These are phyloP conservation scores for Dactylonectria macrodidyma DNA, from an alignment of 2,329 filamentous ascomycete genomes.

Conservation along the genomic window DNA sequence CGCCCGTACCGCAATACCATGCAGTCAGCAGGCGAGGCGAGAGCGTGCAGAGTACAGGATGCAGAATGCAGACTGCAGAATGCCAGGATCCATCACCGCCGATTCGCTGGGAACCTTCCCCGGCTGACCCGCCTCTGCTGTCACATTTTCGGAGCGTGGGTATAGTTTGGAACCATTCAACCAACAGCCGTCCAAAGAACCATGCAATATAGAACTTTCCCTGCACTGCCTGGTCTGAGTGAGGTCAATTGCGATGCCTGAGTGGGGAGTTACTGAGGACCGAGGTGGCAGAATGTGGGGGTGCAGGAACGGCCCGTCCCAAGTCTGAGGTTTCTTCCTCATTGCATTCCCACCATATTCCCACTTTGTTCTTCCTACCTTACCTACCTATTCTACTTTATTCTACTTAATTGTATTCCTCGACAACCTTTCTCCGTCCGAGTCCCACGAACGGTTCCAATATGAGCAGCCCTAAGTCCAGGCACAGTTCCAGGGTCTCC, in stretches of 20 bases:
- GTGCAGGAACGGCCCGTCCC: neutral
- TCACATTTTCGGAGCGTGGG: neutral
- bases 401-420: neutral
- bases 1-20: neutral
- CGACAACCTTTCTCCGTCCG: neutral
- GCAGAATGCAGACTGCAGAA: no score
- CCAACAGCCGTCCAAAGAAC: neutral
- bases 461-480: slow-evolving; percentile 30
- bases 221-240: neutral
- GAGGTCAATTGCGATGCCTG: neutral
- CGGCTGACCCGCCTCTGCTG: neutral
- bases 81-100: neutral
- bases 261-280: neutral
- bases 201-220: neutral
- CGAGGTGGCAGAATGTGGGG: neutral
- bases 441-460: neutral
- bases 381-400: no score
- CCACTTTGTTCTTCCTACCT: no score
- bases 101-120: neutral
- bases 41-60: no score
- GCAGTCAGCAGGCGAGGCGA: neutral
- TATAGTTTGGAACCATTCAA: neutral
- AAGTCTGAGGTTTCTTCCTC: no score
- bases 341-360: no score
- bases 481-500: slow-evolving; percentile 17